Base-by-base conservation (phyloP, 2,329 filamentous ascomycete genomes). In the Paracoccidioides brasiliensis region DNA sequence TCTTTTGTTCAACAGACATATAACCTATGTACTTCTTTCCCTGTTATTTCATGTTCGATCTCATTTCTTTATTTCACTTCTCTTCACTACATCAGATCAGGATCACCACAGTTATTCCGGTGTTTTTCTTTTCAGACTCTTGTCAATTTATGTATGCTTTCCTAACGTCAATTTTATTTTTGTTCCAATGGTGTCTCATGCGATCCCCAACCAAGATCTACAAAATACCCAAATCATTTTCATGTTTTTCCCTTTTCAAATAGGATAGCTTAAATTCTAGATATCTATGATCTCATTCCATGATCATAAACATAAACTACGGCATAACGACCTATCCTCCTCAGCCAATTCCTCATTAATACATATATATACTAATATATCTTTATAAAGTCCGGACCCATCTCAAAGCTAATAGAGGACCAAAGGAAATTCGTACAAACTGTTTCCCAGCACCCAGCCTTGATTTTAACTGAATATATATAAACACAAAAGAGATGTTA, bases 1-100 rank as follows among this genome's bases (percentile, higher is more conserved):
- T 30, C 22, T 53, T 4, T 28, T 42, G 40, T 10, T 35, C 28
- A 38, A 6, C 7, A 12, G 14, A 12, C 7, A 42, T 41, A 32
- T 32, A 10, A 62, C 57, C 69, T 58, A 61, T 46, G 51, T 48
- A 14, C 54, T 54, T n/a, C 12, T 28, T 43, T 7, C 43, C 8
- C 32, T n/a, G 12, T 43, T 35, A 9, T 55, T 28, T 55, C 12
- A 12, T 35, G 49, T 45, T 38, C 40, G 28, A 37, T 35, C 43
- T 8, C 10, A 12, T 44, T 28, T 30, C 22, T 30, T 43, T 28
- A 5, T 12, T 14, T 45, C 32, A 12, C 22, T 28, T 44, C 10
- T 43, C n/a, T 28, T 4, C 7, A n/a, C 40, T 41, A n/a, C 14
- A 14, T 10, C 14, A 6, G 40, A n/a, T 41, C 40, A 41, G 10